These are phyloP conservation scores for Toxicodendron radicans DNA, from an alignment of 345 rosid genomes.

Conservation along the genomic window DNA sequence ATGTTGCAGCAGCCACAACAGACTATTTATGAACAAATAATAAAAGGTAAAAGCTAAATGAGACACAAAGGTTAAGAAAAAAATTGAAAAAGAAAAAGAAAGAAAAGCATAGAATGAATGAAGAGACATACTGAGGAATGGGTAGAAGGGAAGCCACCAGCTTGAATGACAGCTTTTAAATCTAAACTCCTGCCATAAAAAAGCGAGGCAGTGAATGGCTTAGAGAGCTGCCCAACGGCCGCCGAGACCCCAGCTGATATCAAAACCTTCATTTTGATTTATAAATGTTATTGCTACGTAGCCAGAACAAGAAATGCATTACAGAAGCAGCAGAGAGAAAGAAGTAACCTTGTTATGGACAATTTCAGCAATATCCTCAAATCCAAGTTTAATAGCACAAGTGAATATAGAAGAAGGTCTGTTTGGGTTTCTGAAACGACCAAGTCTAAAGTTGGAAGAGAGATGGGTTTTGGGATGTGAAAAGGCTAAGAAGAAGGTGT, in stretches of 20 bases:
- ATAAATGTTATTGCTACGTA: background rate
- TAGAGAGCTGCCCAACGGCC: constrained; percentile 80
- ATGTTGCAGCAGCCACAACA: constrained; percentile 84
- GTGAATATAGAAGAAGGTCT: constrained; percentile 29
- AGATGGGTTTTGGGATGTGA: constrained; percentile 19
- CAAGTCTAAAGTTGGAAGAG: constrained; percentile 9
- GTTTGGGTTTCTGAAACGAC: constrained; percentile 19
- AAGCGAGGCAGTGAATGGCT: constrained; percentile 67
- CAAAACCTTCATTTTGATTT: constrained; percentile 45
- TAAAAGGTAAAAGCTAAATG: background rate
- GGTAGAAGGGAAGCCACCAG: constrained; percentile 96
- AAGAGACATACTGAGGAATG: constrained; percentile 69
- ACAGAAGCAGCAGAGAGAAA: background rate
- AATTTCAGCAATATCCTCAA: constrained; percentile 57
- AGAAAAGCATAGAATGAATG: background rate
- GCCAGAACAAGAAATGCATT: background rate
- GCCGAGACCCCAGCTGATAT: constrained; percentile 74
- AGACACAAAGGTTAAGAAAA: background rate
- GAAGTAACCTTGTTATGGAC: constrained; percentile 64
- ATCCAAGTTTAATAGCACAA: constrained; percentile 43
- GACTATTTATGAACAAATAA: constrained; percentile 41
- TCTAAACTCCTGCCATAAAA: constrained; percentile 64
- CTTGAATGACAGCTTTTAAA: constrained; percentile 49
- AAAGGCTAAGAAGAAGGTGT: background rate
- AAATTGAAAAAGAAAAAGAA: background rate